Base-by-base conservation (phyloP, 805 yeast genomes). In the Wickerhamia fluorescens region DNA sequence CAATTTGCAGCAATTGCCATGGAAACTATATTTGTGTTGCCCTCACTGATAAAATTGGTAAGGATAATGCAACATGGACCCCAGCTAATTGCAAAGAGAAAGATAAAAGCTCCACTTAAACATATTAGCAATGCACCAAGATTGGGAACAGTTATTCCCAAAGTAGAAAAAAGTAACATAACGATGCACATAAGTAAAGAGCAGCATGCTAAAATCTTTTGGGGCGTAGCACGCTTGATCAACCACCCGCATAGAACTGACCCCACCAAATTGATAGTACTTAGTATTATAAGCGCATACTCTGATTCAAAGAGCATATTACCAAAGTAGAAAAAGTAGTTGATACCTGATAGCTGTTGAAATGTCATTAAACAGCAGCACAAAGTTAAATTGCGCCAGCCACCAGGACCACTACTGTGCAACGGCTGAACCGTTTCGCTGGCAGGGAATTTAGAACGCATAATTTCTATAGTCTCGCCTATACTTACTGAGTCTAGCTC, bases 341-440 rank as follows among this genome's bases (percentile, higher is more conserved):
- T 52, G 14, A 53, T 55, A 2, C 61, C 62, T 3, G 60, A 48
- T 20, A 55, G 40, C 31, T 56, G 64, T 40, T 55, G 62, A 27
- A 53, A 46, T n/a, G 43, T 36, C 56, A 51, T 49, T 12, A 56
- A 27, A 3, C 31, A 13, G 15, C 53, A 44, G 35, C 59, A 48
- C 1, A 34, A 12, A 19, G 29, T 16, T 5, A 9, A 14, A 12
- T 26, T 23, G 20, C 20, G 20, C 20, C 7, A 18, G 9, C 7
- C 9, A 18, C 7, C 20, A 7, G 12, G 23, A 12, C 22, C 14
- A 18, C 5, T n/a, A 3, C 14, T n/a, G 11, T 11, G 22, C 16
- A 25, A 12, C 16, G 17, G 19, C 28, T 25, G 21, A n/a, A n/a
- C n/a, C n/a, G n/a, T n/a, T n/a, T n/a, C n/a, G n/a, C n/a, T n/a